A percentile compares a stretch with the other conserved stretches of the same genome.
These are phyloP conservation scores for Neopestalotiopsis sp. DNA, from an alignment of 2,329 filamentous ascomycete genomes.

Conservation along the genomic window DNA sequence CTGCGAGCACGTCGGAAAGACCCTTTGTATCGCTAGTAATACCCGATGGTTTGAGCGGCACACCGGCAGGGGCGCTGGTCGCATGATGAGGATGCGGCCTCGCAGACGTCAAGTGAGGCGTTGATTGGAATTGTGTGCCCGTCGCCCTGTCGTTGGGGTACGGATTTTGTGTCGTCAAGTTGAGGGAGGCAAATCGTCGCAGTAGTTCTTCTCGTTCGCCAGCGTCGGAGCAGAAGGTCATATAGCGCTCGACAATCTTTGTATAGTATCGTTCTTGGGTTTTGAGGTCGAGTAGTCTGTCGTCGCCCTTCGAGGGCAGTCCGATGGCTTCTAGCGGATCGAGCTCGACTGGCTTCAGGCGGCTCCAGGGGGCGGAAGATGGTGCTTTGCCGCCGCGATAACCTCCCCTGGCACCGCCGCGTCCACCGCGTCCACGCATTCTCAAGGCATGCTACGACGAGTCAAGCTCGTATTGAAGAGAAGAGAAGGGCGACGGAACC, in stretches of 20 bases:
- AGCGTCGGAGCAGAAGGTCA: constrained; percentile 82
- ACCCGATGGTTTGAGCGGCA: constrained; percentile 14
- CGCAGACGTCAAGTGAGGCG: constrained; percentile 22
- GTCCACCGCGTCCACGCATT: constrained; percentile 33
- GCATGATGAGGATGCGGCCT: constrained; percentile 25
- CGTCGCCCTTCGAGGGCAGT: constrained; percentile 89
- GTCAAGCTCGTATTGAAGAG: background rate
- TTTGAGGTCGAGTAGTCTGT: constrained; percentile 74
- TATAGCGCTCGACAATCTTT: constrained; percentile 86
- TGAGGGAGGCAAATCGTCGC: constrained; percentile 73
- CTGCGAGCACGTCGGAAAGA: constrained; percentile 76
- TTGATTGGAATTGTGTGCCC: background rate
- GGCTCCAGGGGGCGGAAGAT: constrained; percentile 68
- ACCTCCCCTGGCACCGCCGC: constrained; percentile 29
- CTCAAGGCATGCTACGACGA: constrained; percentile 33
- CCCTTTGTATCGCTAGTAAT: constrained; percentile 59
- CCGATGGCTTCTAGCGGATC: constrained; percentile 84
- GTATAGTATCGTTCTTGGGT: constrained; percentile 86
- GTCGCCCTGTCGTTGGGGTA: constrained; percentile 16
- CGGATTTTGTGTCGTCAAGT: constrained; percentile 36
- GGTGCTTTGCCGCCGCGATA: constrained; percentile 37
- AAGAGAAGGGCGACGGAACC: background rate
- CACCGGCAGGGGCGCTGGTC: constrained; percentile 17
- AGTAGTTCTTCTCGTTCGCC: constrained; percentile 76
- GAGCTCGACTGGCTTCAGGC: constrained; percentile 73